Evolutionary conservation across 192 early-diverging fungal genomes (phyloP), one percentile per base, ranked within the genome.

Genomic region (Allomyces macrogynus): DNA sequence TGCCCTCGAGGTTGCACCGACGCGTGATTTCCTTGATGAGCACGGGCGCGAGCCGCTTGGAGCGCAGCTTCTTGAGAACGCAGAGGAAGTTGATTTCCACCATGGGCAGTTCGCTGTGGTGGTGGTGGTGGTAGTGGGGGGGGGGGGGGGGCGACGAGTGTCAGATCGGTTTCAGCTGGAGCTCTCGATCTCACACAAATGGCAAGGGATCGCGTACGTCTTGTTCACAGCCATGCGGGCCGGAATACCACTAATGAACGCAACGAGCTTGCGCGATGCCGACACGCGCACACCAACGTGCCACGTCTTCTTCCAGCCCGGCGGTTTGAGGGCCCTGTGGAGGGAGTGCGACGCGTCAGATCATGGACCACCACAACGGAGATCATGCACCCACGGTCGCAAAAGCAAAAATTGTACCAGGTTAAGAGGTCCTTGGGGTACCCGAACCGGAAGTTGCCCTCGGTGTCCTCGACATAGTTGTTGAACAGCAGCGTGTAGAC

Each of bases 21-120:
- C 96, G 82, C 5, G 96, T 99, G 40, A 99, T 87, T 74, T 99
- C 96, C 75, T 93, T 89, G 79, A 99, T 99, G 62, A 99, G 73
- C 22, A 99, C 83, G 32, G 96, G 96, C 24, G 96, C 86, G 65
- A 99, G 78, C 65, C 96, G 85, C 75, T 97, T 95, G 64, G 83
- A 81, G 44, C 96, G 86, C 64, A 99, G 86, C 70, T 86, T 87
- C 79, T 99, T 99, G 75, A 95, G 92, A 23, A 97, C 77, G 71
- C 93, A 96, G 67, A 99, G 74, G 68, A 95, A 97, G 80, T 99
- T 99, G 81, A 99, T 97, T 71, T 97, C 96, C 3, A 90, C 90
- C 76, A 97, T 80, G 20, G 74, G 68, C 65, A 84, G 82, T 10
- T 73, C 71, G 66, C 70, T 67, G 5, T 11, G 18, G 63, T 43